Base-by-base conservation (phyloP, 208 protist species). In the Trypanosomatidae sp. region DNA sequence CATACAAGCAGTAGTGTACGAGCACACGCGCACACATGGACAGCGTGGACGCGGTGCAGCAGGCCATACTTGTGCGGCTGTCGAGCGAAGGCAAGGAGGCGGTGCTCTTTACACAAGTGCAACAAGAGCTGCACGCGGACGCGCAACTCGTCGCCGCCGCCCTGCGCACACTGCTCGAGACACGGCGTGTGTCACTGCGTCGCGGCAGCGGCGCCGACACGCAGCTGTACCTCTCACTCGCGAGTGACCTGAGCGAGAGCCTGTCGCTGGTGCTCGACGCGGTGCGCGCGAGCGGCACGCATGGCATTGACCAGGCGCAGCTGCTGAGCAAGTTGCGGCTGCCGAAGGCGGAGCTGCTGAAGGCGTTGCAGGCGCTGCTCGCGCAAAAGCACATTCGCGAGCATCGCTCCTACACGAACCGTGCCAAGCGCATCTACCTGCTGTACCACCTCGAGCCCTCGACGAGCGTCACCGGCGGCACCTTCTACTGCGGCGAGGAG, bases 401-500 rank as follows among this genome's bases (percentile, higher is more conserved):
- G 56, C 66, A 66, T 7, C 77, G 83, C 49, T 79, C 65, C 52
- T 81, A 83, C 43, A 80, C 73, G 10, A 92, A 89, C 43, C 63
- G 72, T 0, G 73, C 84, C n/a, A 81, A 86, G 48, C 61, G 67
- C 19, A 71, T 92, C 28, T 92, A 88, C 56, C 53, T 88, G 4
- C 66, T 92, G 1, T 78, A 71, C 49, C 58, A 89, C 54, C 56
- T 92, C 33, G 65, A 79, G 55, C 84, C 84, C 3, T 88, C 76
- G 16, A 56, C 63, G 20, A 51, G 66, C 19, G 71, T 92, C 0
- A 92, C 84, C 0, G 84, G 84, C 7, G 84, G 84, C 24, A 74
- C 73, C 15, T 85, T 88, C 51, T 92, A 92, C 58, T 71, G 70
- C 43, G 75, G 80, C 33, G 75, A 85, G 44, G 71, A 87, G 33